Base-by-base conservation (phyloP, 2,329 filamentous ascomycete genomes). In the Botrytis hyacinthi region DNA sequence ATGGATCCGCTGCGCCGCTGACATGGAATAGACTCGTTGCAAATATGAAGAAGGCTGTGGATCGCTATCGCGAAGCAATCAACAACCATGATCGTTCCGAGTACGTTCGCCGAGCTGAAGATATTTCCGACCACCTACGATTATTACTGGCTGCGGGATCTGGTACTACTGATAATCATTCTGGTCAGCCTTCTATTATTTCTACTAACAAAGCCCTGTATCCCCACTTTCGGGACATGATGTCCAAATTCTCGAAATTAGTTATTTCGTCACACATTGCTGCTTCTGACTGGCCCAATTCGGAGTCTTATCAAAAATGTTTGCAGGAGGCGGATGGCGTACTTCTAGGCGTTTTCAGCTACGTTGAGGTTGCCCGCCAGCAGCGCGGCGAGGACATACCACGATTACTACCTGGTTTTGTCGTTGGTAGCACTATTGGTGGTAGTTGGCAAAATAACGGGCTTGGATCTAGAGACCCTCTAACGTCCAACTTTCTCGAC, bases 211-310 rank as follows among this genome's bases (percentile, higher is more conserved):
- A 98, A 82, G 93, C 94, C 0, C 86, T 99, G 26, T 98, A 98
- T 80, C 96, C 96, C 37, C 95, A 98, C 83, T 99, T 99, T 83
- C 88, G 96, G 71, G 96, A 98, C 81, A 98, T 98, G 91, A 99
- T 99, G 96, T 98, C 96, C 62, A 95, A 97, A 79, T 99, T 99
- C 82, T 98, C 96, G n/a, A 99, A 99, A 82, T 87, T 99, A 16
- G 96, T 99, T 62, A 91, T 99, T 67, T 99, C 96, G 4, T 98
- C 96, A 22, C 96, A 99, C 81, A 98, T 99, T 81, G 96, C 96
- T 57, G 94, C 95, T 9, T 93, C 95, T 48, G 96, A 99, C 83
- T 98, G 94, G 90, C 95, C 95, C 14, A 94, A 95, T 72, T 91
- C 93, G 26, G 96, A 99, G 82, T 97, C 95, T 0, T 93, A 95